Evolutionary conservation across 768 basidiomycete genomes (phyloP).

Genomic region (Suillus weaverae): DNA sequence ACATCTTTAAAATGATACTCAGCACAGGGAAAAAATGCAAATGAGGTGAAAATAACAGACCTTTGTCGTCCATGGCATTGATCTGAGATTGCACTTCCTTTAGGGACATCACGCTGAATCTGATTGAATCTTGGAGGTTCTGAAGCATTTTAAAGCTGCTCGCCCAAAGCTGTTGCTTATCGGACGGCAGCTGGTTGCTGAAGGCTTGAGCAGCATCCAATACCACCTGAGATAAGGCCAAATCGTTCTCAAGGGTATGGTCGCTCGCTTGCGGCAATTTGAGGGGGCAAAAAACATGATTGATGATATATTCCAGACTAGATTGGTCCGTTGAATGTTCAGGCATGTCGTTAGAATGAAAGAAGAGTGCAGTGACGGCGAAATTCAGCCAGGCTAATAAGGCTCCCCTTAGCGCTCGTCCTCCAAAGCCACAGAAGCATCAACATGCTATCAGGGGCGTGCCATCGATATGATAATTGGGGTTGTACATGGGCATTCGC

Average conservation of each 20-base stretch:
- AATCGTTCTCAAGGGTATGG: slow-evolving; percentile 22
- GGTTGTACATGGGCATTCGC: not conserved
- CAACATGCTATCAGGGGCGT: not conserved
- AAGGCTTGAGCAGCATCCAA: slow-evolving; percentile 23
- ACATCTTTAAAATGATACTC: slow-evolving; percentile 30
- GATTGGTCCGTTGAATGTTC: not conserved
- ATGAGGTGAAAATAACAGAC: not conserved
- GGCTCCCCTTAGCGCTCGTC: not conserved
- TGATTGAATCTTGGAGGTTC: slow-evolving; percentile 17
- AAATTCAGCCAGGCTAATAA: not conserved
- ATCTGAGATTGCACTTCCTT: slow-evolving; percentile 20
- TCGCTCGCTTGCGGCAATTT: slow-evolving; percentile 41
- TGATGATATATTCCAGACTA: slow-evolving; percentile 33
- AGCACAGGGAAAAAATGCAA: not conserved
- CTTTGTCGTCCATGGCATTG: slow-evolving; percentile 19
- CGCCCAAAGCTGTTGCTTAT: slow-evolving; percentile 28
- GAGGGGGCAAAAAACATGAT: slow-evolving; percentile 47
- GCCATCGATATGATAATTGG: not conserved
- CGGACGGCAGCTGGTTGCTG: slow-evolving; percentile 2
- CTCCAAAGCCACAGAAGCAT: not conserved
- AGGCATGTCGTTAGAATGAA: not conserved
- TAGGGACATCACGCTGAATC: slow-evolving; percentile 9
- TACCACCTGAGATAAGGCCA: slow-evolving; percentile 25
- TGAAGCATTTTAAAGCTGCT: slow-evolving; percentile 32
- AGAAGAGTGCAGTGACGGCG: not conserved